Evolutionary conservation across 2,329 filamentous ascomycete genomes (phyloP).

Genomic region (Talaromyces sp.): DNA sequence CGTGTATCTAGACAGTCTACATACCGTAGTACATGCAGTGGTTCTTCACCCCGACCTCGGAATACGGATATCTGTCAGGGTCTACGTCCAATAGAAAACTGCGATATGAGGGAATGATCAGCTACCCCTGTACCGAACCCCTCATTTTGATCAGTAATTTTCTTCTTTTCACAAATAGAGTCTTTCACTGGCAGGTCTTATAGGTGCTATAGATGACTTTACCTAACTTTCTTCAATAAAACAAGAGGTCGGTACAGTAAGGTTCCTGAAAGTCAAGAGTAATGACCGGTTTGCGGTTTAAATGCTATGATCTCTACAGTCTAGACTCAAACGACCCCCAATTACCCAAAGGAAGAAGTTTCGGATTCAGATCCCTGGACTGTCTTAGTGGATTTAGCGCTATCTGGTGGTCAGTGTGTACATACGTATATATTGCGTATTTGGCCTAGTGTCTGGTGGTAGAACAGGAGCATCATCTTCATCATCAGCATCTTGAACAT

Average conservation of each 20-base stretch:
- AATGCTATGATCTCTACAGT: background rate
- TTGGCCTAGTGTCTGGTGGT: background rate
- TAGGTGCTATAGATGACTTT: background rate
- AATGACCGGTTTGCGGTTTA: background rate
- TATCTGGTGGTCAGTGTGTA: background rate
- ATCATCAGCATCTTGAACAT: background rate
- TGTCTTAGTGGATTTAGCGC: background rate
- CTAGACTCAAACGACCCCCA: conserved; percentile 4
- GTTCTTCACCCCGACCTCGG: background rate
- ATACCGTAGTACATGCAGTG: background rate
- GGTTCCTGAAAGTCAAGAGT: background rate
- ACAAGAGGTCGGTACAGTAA: background rate
- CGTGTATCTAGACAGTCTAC: background rate
- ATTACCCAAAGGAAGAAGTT: background rate
- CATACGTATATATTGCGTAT: background rate
- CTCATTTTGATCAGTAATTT: background rate
- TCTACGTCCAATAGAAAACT: background rate
- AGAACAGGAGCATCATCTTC: background rate
- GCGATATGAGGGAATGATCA: background rate
- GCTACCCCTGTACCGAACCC: conserved; percentile 1
- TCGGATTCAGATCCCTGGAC: conserved; percentile 3
- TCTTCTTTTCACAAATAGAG: background rate
- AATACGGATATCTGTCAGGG: background rate
- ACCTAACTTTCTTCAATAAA: background rate
- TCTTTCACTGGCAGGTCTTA: background rate